A percentile compares a stretch with the other conserved stretches of the same genome.
These are phyloP conservation scores for Jaapia argillacea DNA, from an alignment of 768 basidiomycete species.

Conservation along the genomic window DNA sequence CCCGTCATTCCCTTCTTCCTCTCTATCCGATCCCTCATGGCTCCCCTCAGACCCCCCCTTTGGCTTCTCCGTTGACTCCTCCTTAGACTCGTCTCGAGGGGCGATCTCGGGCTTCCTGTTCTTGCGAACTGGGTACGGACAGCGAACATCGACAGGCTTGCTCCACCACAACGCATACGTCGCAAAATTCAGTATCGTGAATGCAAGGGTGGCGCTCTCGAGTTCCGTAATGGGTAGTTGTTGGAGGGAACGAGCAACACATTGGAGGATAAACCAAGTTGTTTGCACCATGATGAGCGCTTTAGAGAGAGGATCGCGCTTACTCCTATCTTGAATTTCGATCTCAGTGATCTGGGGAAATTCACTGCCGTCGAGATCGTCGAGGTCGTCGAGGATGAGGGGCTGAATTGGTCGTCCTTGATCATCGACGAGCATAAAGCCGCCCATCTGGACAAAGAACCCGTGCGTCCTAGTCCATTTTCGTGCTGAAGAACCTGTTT, in stretches of 20 bases:
- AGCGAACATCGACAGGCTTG: too few relatives aligned
- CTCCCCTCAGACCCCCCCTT: too few relatives aligned
- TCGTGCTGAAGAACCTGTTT: not conserved
- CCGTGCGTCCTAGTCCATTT: conserved; percentile 5
- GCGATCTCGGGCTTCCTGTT: too few relatives aligned
- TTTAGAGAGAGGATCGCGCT: not conserved
- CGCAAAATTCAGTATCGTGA: conserved; percentile 3
- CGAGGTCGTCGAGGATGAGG: too few relatives aligned
- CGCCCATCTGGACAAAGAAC: conserved; percentile 2
- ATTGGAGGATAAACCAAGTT: conserved; percentile 22
- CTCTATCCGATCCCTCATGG: too few relatives aligned
- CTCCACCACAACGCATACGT: conserved; percentile 4
- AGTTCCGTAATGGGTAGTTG: conserved; percentile 18
- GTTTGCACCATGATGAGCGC: conserved; percentile 15
- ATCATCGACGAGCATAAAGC: not conserved
- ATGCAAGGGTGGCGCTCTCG: conserved; percentile 21
- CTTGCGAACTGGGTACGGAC: too few relatives aligned
- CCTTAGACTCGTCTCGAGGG: too few relatives aligned
- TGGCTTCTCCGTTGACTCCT: too few relatives aligned
- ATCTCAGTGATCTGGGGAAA: not conserved
- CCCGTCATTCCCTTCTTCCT: too few relatives aligned
- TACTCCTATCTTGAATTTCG: conserved; percentile 3
- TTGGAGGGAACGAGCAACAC: conserved; percentile 12
- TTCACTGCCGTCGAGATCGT: too few relatives aligned
- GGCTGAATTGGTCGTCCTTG: too few relatives aligned